Evolutionary conservation across 306 rosid species (phyloP).

Genomic region (Styphnolobium japonicum): DNA sequence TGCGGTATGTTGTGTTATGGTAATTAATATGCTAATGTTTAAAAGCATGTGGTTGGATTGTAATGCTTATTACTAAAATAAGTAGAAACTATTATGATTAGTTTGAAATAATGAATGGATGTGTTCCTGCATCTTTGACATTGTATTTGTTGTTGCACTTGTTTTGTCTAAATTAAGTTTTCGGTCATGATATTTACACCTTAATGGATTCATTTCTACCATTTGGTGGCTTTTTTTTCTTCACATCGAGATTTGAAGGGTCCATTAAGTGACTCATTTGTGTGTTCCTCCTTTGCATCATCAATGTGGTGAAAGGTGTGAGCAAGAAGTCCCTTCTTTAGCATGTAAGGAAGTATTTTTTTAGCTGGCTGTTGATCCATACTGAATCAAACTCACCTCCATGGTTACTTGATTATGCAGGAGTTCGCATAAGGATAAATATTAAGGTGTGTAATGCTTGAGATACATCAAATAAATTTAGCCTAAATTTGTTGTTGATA

Average conservation of each 20-base stretch:
- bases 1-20: too few relatives aligned
- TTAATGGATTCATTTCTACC: conserved; percentile 96
- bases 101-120: neutral
- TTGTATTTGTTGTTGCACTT: conserved; percentile 1
- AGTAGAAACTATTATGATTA: too few relatives aligned
- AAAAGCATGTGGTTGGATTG: too few relatives aligned
- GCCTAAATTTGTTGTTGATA: neutral
- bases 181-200: conserved; percentile 53
- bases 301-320: conserved; percentile 51
- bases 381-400: conserved; percentile 63
- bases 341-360: conserved; percentile 43
- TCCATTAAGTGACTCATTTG: conserved; percentile 44
- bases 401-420: conserved; percentile 68
- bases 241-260: conserved; percentile 70
- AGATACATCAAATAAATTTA: neutral
- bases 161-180: conserved; percentile 24
- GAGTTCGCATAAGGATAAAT: conserved; percentile 42
- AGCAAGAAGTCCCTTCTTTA: conserved; percentile 51
- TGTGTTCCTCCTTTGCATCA: conserved; percentile 42
- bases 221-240: conserved; percentile 88
- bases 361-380: conserved; percentile 43
- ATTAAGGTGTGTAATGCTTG: conserved; percentile 65
- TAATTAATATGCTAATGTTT: too few relatives aligned
- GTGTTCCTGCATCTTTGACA: conserved; percentile 9
- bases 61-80: too few relatives aligned